A percentile compares a stretch with the other conserved stretches of the same genome.
Evolutionary conservation across 371 early-diverging fungal species (phyloP).

Genomic region (Mortierella sp.): DNA sequence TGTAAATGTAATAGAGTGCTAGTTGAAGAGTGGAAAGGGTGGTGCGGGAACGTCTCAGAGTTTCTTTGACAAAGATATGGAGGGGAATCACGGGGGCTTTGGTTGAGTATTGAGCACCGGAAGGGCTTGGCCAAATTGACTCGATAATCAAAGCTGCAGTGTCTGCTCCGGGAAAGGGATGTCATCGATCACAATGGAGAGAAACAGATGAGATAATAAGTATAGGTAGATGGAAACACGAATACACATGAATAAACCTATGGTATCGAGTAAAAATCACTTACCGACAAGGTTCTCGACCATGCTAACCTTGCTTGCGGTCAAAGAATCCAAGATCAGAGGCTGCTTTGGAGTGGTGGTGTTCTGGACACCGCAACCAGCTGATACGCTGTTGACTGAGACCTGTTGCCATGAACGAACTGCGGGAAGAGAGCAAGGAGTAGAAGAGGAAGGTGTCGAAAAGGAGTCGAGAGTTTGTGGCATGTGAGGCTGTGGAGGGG

Average conservation of each 20-base stretch:
- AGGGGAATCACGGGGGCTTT: conserved; percentile 71
- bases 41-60: conserved; percentile 81
- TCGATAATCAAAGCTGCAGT: conserved; percentile 72
- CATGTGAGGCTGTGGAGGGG: conserved; percentile 39
- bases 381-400: conserved; percentile 7
- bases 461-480: conserved; percentile 37
- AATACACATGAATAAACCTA: not conserved
- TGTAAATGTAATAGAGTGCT: conserved; percentile 78
- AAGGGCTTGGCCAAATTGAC: conserved; percentile 67
- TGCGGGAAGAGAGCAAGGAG: conserved; percentile 37
- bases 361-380: not conserved
- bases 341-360: conserved; percentile 45
- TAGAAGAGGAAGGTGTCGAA: conserved; percentile 39
- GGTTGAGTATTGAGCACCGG: conserved; percentile 31
- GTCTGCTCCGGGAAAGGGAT: conserved; percentile 49
- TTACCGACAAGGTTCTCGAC: conserved; percentile 55
- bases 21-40: conserved; percentile 85
- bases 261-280: not conserved
- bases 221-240: not conserved
- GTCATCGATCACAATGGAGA: not conserved
- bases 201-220: conserved; percentile 1
- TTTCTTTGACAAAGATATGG: conserved; percentile 81
- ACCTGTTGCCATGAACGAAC: conserved; percentile 25
- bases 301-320: conserved; percentile 46
- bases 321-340: conserved; percentile 43